A percentile compares a stretch with the other conserved stretches of the same genome.
Evolutionary conservation across 2,329 filamentous ascomycete genomes (phyloP).

Genomic region (Sporothrix brasiliensis): DNA sequence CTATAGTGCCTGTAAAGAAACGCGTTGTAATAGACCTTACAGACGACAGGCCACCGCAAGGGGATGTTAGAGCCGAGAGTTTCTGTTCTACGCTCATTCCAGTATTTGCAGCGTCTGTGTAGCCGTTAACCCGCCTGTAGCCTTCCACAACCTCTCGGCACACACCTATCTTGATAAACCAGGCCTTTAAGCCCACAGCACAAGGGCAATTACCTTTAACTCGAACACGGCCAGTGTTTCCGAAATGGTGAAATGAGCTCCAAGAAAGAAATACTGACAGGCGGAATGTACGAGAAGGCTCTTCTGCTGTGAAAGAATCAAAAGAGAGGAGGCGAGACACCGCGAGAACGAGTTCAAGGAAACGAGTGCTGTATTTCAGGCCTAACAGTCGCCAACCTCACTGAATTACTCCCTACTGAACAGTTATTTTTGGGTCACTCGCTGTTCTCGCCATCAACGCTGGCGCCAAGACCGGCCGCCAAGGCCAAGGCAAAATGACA

Average conservation of each 20-base stretch:
- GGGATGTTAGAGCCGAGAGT: background rate
- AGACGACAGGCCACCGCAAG: background rate
- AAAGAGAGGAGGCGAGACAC: background rate
- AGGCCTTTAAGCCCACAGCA: background rate
- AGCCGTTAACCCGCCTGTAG: background rate
- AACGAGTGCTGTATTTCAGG: too few relatives aligned
- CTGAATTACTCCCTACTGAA: too few relatives aligned
- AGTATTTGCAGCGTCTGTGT: background rate
- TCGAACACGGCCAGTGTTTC: background rate
- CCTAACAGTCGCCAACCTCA: too few relatives aligned
- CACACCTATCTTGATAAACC: background rate
- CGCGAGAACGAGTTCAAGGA: too few relatives aligned
- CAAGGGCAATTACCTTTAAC: background rate
- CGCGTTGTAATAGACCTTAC: background rate
- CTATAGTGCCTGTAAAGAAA: too few relatives aligned
- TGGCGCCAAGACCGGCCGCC: slow-evolving; percentile 16
- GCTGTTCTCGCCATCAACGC: background rate
- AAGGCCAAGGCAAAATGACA: slow-evolving; percentile 14
- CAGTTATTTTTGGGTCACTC: slow-evolving; percentile 19
- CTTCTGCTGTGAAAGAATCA: too few relatives aligned
- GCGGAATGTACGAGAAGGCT: too few relatives aligned
- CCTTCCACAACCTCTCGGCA: background rate
- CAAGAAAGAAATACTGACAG: too few relatives aligned
- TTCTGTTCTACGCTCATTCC: background rate
- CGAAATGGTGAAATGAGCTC: too few relatives aligned